Evolutionary conservation across 2,329 filamentous ascomycete species (phyloP).

Genomic region (Penicillium sp.): DNA sequence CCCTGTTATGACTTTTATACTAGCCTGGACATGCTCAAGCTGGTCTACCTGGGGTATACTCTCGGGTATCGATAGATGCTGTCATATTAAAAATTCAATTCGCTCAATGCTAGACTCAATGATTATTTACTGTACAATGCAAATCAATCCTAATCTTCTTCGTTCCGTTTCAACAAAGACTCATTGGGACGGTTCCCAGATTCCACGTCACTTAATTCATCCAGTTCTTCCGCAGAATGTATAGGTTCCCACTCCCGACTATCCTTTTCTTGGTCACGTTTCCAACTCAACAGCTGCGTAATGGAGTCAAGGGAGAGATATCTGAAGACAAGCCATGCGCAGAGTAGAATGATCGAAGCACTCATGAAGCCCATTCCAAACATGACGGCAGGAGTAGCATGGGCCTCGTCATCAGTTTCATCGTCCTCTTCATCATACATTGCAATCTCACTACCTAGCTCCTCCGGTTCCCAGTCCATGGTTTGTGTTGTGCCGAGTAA

Average conservation of each 20-base stretch:
- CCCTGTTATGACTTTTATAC: no score
- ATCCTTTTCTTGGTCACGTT: background rate
- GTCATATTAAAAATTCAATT: no score
- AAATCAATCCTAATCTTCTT: background rate
- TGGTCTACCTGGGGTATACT: no score
- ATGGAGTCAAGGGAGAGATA: background rate
- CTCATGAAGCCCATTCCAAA: slow-evolving; percentile 9
- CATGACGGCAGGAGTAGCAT: background rate
- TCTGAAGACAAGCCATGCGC: slow-evolving; percentile 5
- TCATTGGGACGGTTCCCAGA: slow-evolving; percentile 2
- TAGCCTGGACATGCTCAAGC: no score
- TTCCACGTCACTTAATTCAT: slow-evolving; percentile 9
- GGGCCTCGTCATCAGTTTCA: background rate
- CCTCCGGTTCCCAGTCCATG: slow-evolving; percentile 27
- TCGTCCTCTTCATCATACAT: slow-evolving; percentile 6
- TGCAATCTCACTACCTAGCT: slow-evolving; percentile 12
- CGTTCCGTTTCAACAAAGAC: slow-evolving; percentile 5
- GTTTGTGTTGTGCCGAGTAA: slow-evolving; percentile 22
- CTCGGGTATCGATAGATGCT: no score
- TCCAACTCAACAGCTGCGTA: background rate
- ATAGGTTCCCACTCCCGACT: background rate
- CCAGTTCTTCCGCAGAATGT: slow-evolving; percentile 5
- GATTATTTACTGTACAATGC: background rate
- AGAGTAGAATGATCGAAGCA: slow-evolving; percentile 1
- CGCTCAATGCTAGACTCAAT: background rate